Conservation (phyloP, 148 eudicot species). For the Nepenthes mirabilis region DNA sequence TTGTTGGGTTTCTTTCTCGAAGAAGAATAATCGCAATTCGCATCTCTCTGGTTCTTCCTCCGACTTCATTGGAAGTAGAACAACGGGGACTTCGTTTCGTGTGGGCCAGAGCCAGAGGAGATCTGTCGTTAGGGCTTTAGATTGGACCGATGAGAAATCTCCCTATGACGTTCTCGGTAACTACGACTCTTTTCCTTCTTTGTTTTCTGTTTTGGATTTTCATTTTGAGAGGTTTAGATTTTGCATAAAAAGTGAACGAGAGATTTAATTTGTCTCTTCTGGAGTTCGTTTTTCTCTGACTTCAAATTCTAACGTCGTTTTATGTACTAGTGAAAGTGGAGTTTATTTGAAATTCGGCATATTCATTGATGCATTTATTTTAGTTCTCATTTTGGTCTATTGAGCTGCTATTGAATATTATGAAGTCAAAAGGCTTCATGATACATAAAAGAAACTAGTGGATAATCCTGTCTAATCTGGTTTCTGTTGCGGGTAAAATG, state of each 20-base stretch:
- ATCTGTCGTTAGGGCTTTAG: constrained; percentile 44
- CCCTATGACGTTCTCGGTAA: constrained; percentile 86
- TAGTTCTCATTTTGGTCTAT: not conserved
- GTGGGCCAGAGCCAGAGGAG: constrained; percentile 32
- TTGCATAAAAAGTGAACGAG: too few relatives aligned
- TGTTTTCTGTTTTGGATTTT: not conserved
- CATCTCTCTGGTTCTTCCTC: constrained; percentile 10
- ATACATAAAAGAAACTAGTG: too few relatives aligned
- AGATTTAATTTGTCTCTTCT: too few relatives aligned
- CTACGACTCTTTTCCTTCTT: not conserved
- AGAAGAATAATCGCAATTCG: not conserved
- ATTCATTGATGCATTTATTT: too few relatives aligned
- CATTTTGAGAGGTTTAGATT: too few relatives aligned
- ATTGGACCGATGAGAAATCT: constrained; percentile 63
- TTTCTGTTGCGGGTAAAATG: too few relatives aligned
- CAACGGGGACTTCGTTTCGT: constrained; percentile 20
- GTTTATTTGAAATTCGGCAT: not conserved
- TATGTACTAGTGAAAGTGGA: not conserved
- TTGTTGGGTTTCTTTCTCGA: constrained; percentile 23
- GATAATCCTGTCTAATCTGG: too few relatives aligned
- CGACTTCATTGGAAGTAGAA: not conserved
- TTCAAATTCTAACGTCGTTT: too few relatives aligned
- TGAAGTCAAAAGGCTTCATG: not conserved
- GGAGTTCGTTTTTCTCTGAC: too few relatives aligned
- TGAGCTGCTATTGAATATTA: not conserved